Percentiles rank a stretch among this genome's conserved stretches.
Conservation (phyloP, 148 eudicot species). For the Persicaria tinctoria region DNA sequence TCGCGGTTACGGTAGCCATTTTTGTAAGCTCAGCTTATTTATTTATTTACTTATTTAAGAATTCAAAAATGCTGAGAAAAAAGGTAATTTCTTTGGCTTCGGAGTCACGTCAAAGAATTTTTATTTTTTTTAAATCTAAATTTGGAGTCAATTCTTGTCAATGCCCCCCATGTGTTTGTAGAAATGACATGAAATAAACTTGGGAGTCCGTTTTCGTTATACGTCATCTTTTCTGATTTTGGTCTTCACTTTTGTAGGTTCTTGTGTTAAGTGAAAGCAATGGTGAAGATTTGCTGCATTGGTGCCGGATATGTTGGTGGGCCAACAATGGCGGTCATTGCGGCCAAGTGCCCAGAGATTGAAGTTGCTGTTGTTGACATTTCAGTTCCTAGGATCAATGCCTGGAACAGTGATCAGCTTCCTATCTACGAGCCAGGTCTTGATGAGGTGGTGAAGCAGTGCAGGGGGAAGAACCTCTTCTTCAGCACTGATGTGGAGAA, state of each 20-base stretch:
- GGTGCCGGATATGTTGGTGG: constrained; percentile 67
- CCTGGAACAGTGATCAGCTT: constrained; percentile 54
- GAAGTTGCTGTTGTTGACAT: constrained; percentile 56
- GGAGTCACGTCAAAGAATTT: too few relatives aligned
- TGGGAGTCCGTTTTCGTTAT: too few relatives aligned
- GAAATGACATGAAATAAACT: not conserved
- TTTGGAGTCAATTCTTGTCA: too few relatives aligned
- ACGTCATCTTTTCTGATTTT: not conserved
- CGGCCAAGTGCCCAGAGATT: constrained; percentile 44
- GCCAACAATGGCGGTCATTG: constrained; percentile 66
- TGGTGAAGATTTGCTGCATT: constrained; percentile 63
- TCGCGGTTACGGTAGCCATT: not conserved
- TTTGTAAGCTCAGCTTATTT: too few relatives aligned
- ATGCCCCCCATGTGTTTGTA: constrained; percentile 6
- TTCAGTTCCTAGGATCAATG: constrained; percentile 40
- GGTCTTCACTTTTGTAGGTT: not conserved
- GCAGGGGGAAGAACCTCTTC: constrained; percentile 55
- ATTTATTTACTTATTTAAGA: too few relatives aligned
- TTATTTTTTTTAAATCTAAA: too few relatives aligned
- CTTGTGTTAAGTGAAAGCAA: constrained; percentile 15
- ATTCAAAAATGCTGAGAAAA: too few relatives aligned
- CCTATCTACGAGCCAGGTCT: constrained; percentile 67
- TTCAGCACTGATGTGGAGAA: constrained; percentile 56
- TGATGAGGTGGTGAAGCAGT: constrained; percentile 50
- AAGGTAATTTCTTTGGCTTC: too few relatives aligned